phyloP scores from a whole-genome alignment of 2,329 filamentous ascomycete genomes.

The Ophiostoma sp. region DNA sequence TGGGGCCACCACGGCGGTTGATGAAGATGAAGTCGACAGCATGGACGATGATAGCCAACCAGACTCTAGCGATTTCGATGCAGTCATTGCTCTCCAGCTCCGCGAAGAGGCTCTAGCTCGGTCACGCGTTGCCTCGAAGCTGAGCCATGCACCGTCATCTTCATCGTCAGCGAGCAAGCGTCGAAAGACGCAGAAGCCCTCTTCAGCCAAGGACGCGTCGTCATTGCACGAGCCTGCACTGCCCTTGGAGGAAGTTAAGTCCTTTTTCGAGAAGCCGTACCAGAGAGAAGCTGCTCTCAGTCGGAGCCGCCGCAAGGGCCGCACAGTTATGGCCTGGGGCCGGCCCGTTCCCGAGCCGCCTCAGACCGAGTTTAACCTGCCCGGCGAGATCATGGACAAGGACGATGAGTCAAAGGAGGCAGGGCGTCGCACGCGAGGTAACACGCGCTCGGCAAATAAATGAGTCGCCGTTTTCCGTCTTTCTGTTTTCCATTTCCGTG shows the following conservation, averaged over 20 bases:
- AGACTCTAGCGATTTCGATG: slow-evolving; percentile 65
- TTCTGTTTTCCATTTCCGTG: neutral
- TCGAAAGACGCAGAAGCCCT: slow-evolving; percentile 17
- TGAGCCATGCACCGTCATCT: slow-evolving; percentile 37
- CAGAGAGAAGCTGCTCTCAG: slow-evolving; percentile 75
- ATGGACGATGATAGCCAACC: slow-evolving; percentile 46
- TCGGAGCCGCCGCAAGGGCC: slow-evolving; percentile 61
- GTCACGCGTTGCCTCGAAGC: slow-evolving; percentile 6
- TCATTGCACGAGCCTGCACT: neutral
- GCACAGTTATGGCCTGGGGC: slow-evolving; percentile 74
- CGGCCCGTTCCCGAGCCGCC: slow-evolving; percentile 67
- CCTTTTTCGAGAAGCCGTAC: slow-evolving; percentile 77
- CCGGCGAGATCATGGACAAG: slow-evolving; percentile 53
- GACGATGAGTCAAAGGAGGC: neutral
- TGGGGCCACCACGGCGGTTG: slow-evolving; percentile 26
- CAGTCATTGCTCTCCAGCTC: slow-evolving; percentile 66
- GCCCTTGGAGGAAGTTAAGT: slow-evolving; percentile 55
- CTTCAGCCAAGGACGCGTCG: neutral
- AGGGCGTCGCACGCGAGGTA: slow-evolving; percentile 2
- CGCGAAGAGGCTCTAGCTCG: slow-evolving; percentile 58
- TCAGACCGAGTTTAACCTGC: slow-evolving; percentile 68
- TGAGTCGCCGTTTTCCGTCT: neutral
- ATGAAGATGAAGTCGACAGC: slow-evolving; percentile 9
- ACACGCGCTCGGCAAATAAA: neutral
- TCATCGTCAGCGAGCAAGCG: slow-evolving; percentile 28